phyloP scores from a whole-genome alignment of 108 stramenopile species.

The Pseudonitzschia multistriata region DNA sequence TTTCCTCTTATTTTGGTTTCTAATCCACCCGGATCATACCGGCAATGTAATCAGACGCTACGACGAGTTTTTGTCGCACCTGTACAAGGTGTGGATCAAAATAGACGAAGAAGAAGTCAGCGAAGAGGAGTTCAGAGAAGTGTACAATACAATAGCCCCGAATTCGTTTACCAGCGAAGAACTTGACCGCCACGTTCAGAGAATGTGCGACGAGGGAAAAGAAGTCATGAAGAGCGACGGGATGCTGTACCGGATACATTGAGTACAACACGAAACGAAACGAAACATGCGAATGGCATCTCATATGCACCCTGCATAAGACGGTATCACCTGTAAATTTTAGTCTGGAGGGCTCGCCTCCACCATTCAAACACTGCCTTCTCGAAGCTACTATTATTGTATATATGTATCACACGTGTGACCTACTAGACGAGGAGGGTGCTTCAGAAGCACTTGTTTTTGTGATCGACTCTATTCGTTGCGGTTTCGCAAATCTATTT shows the following conservation, averaged over 20 bases:
- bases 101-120: slow-evolving; percentile 29
- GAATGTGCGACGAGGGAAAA: slow-evolving; percentile 28
- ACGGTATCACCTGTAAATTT: too few species aligned
- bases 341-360: too few species aligned
- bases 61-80: slow-evolving; percentile 29
- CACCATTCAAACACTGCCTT: too few species aligned
- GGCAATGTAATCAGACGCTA: slow-evolving; percentile 11
- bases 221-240: slow-evolving; percentile 39
- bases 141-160: background rate
- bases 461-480: background rate
- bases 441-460: background rate
- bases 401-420: too few species aligned
- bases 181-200: slow-evolving; percentile 12
- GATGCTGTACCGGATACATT: slow-evolving; percentile 18
- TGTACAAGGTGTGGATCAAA: slow-evolving; percentile 16
- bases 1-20: background rate
- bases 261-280: too few species aligned
- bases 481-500: background rate
- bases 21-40: background rate
- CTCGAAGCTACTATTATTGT: too few species aligned
- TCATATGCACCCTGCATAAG: too few species aligned
- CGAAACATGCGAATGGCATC: too few species aligned
- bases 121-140: slow-evolving; percentile 23
- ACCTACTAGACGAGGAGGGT: background rate
- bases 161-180: slow-evolving; percentile 18